Percentiles rank a stretch among this genome's conserved stretches.
These are phyloP conservation scores for Penicillium hesseltinei DNA, from an alignment of 2,329 filamentous ascomycete genomes.

Conservation along the genomic window DNA sequence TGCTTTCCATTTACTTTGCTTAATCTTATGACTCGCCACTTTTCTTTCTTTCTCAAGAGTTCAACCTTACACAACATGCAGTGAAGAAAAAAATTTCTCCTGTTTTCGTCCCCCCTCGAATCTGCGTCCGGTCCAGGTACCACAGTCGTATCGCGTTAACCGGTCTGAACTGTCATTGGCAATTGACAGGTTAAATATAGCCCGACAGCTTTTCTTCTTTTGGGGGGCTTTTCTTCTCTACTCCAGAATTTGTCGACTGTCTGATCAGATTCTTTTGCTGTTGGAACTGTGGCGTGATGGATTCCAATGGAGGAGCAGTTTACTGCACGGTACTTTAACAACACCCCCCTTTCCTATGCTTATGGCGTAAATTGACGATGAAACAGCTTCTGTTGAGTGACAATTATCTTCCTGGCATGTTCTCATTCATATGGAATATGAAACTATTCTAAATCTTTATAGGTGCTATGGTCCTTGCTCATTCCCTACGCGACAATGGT, in stretches of 20 bases:
- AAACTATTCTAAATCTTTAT: constrained; percentile 38
- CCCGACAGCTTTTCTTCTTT: neutral
- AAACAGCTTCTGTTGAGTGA: constrained; percentile 85
- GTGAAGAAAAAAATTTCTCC: constrained; percentile 13
- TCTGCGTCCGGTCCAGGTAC: constrained; percentile 22
- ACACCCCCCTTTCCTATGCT: constrained; percentile 2
- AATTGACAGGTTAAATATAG: constrained; percentile 15
- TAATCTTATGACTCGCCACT: neutral
- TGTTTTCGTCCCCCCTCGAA: constrained; percentile 22
- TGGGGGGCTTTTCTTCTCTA: neutral
- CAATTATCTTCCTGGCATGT: constrained; percentile 82
- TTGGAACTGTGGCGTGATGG: constrained; percentile 35
- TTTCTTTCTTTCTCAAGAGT: neutral
- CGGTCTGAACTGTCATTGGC: constrained; percentile 18
- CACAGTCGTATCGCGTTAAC: constrained; percentile 16
- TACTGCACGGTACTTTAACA: constrained; percentile 61
- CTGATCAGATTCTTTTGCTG: neutral
- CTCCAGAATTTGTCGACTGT: neutral
- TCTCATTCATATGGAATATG: neutral
- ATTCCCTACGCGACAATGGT: constrained; percentile 88
- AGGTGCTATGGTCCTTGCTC: constrained; percentile 91
- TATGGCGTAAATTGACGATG: constrained; percentile 4
- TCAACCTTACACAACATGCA: constrained; percentile 1
- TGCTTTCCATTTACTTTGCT: neutral
- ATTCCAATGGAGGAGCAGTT: constrained; percentile 53